Percentiles rank a stretch among this genome's conserved stretches.
Evolutionary conservation across 805 yeast genomes (phyloP).

Genomic region (Pichia nanzhaoensis): DNA sequence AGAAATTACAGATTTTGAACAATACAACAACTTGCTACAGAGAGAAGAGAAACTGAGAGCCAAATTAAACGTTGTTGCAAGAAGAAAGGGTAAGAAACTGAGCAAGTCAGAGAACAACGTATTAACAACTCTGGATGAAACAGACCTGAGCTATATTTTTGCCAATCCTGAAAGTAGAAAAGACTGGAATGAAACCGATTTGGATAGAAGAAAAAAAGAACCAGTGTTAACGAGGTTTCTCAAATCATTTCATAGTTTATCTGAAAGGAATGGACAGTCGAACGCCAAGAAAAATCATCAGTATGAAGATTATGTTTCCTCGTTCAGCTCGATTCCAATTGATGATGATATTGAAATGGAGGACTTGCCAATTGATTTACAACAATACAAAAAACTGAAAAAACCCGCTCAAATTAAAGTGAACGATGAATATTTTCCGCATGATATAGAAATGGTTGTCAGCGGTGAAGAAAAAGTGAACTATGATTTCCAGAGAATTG

Average conservation of each 20-base stretch:
- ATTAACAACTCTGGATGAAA: constrained; percentile 19
- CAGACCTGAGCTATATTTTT: constrained; percentile 19
- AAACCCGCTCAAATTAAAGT: background rate
- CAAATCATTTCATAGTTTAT: background rate
- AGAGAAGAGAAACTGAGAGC: constrained; percentile 23
- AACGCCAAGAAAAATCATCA: constrained; percentile 5
- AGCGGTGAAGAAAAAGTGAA: constrained; percentile 28
- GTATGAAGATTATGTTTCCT: constrained; percentile 5
- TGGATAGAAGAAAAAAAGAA: constrained; percentile 4
- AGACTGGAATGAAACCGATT: constrained; percentile 11
- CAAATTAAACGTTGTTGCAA: constrained; percentile 15
- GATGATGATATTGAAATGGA: constrained; percentile 26
- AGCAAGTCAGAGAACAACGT: background rate
- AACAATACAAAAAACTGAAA: constrained; percentile 11
- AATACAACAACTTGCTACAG: constrained; percentile 21
- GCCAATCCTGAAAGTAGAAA: constrained; percentile 8
- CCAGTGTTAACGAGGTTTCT: constrained; percentile 4
- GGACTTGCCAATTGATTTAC: constrained; percentile 27
- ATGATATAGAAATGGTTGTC: constrained; percentile 25
- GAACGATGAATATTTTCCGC: background rate
- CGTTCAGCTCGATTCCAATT: constrained; percentile 21
- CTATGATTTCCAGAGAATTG: constrained; percentile 22
- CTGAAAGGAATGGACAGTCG: background rate
- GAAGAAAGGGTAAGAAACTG: constrained; percentile 3
- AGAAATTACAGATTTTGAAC: constrained; percentile 25